These are phyloP conservation scores for Trichoderma oligosporum DNA, from an alignment of 2,329 filamentous ascomycete species.

Conservation along the genomic window DNA sequence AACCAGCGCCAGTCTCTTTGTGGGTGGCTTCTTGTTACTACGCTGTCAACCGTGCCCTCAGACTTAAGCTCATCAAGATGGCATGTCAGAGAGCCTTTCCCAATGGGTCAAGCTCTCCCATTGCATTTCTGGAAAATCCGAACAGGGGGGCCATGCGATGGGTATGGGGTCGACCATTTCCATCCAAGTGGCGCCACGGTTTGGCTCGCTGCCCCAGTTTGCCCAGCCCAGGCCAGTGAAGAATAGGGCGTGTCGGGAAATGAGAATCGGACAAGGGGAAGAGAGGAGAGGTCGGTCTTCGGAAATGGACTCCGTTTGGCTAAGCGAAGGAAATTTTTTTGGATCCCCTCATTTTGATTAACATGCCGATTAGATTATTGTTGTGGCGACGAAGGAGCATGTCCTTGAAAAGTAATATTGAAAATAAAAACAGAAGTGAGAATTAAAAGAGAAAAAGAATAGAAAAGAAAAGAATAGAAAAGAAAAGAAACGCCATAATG, in stretches of 20 bases:
- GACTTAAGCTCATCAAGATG: slow-evolving; percentile 16
- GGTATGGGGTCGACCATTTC: slow-evolving; percentile 11
- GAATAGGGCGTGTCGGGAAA: slow-evolving; percentile 14
- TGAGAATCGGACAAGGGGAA: slow-evolving; percentile 13
- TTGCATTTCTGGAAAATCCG: slow-evolving; percentile 5
- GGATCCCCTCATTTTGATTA: slow-evolving; percentile 11
- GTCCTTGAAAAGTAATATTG: background rate
- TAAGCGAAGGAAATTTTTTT: slow-evolving; percentile 13
- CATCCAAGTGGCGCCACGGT: slow-evolving; percentile 17
- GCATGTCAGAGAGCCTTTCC: slow-evolving; percentile 16
- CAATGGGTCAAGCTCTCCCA: slow-evolving; percentile 12
- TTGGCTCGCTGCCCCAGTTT: slow-evolving; percentile 17
- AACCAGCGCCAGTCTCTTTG: slow-evolving; percentile 1
- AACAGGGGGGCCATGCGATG: slow-evolving; percentile 19
- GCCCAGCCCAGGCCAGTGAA: slow-evolving; percentile 5
- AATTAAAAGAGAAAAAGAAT: background rate
- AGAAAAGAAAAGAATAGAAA: too few species aligned
- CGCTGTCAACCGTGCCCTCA: slow-evolving; percentile 9
- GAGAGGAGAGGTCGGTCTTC: slow-evolving; percentile 2
- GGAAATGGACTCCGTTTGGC: slow-evolving; percentile 18
- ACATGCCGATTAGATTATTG: background rate
- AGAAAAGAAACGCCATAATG: background rate
- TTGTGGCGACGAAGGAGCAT: background rate
- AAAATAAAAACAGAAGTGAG: too few species aligned
- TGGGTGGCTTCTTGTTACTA: background rate